Conservation (phyloP, 495 filamentous ascomycete species). For the Neurospora sp. region DNA sequence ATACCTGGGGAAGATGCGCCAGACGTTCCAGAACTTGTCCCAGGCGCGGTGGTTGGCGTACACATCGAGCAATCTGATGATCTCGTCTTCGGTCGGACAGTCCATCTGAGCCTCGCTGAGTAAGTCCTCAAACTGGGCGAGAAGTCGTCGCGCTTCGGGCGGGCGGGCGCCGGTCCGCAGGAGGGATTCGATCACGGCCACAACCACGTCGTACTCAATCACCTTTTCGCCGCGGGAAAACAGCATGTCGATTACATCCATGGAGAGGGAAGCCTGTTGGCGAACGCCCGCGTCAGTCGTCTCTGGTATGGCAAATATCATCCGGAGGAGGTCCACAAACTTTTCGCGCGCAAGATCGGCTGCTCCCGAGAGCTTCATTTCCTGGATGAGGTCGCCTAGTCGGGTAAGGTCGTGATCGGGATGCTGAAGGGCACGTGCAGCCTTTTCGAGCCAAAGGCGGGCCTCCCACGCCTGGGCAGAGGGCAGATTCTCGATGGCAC, state of each 20-base stretch:
- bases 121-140: conserved; percentile 17
- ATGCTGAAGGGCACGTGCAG: conserved; percentile 3
- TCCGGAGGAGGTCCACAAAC: conserved; percentile 22
- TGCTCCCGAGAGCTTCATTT: conserved; percentile 17
- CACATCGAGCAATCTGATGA: conserved; percentile 37
- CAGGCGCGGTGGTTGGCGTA: conserved; percentile 35
- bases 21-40: conserved; percentile 50
- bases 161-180: conserved; percentile 1
- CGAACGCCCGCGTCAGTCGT: background rate
- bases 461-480: conserved; percentile 20
- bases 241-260: conserved; percentile 28
- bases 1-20: conserved; percentile 45
- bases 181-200: conserved; percentile 28
- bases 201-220: conserved; percentile 28
- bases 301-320: conserved; percentile 18
- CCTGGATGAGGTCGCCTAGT: conserved; percentile 12
- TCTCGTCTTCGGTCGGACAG: conserved; percentile 38
- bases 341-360: conserved; percentile 22
- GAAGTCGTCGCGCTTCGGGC: conserved; percentile 5
- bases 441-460: conserved; percentile 19
- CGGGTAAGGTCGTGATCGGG: background rate
- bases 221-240: conserved; percentile 24
- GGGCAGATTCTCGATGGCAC: conserved; percentile 15
- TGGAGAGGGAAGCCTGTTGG: conserved; percentile 19
- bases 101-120: conserved; percentile 22